phyloP scores from a whole-genome alignment of 768 basidiomycete genomes.

The Calocera cornea region DNA sequence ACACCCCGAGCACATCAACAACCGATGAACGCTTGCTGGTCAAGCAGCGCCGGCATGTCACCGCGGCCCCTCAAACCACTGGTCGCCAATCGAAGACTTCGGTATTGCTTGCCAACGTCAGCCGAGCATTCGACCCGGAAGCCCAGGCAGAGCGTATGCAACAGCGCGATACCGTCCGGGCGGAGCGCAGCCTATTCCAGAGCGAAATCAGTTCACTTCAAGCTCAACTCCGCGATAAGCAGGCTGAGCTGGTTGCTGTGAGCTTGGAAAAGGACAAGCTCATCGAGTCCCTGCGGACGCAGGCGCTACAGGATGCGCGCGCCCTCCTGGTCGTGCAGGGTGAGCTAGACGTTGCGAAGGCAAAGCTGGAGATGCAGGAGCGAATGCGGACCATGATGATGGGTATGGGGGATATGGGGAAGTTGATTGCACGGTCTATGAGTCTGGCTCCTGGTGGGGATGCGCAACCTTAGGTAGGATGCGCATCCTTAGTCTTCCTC shows the following conservation, averaged over 20 bases:
- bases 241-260: background rate
- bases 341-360: background rate
- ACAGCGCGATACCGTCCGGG: background rate
- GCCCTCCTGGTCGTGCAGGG: background rate
- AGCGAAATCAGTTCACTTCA: background rate
- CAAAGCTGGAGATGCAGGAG: background rate
- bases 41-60: background rate
- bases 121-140: background rate
- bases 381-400: background rate
- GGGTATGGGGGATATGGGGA: background rate
- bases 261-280: background rate
- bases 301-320: background rate
- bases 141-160: background rate
- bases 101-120: background rate
- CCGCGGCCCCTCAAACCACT: background rate
- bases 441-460: background rate
- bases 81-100: background rate
- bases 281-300: background rate
- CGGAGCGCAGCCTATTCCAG: background rate
- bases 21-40: background rate
- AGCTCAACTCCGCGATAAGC: background rate
- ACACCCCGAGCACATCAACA: background rate
- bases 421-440: background rate
- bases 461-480: background rate
- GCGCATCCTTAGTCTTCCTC: background rate